Evolutionary conservation across 148 eudicot genomes (phyloP), one percentile per base, ranked within the genome.

Genomic region (Rhododendron griersonianum): DNA sequence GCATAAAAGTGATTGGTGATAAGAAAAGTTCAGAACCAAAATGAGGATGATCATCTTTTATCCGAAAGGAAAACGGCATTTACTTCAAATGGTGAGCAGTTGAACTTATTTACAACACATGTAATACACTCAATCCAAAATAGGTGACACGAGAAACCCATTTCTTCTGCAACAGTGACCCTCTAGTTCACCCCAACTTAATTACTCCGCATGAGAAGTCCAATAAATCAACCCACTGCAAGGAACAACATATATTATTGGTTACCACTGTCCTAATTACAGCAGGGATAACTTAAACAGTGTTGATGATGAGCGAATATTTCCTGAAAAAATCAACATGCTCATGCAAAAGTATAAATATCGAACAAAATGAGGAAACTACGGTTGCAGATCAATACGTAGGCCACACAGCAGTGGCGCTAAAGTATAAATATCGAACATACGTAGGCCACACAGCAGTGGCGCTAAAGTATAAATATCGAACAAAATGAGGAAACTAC

Each of bases 221-320:
- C 98, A 95, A 86, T 93, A 95, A 59, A 94, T 88, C 87, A 95
- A 92, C 86, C 98, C 98, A 77, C 98, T 95, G 93, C 89, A 90
- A 80, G 30, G 73, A 80, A 85, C 45, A 84, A 77, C 6, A 15
- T 18, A 13, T 25, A 4, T 69, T n/a, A 28, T 35, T 15, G 63
- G 48, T 83, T 47, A 78, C 78, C n/a, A 30, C 13, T 16, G 57
- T 11, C 41, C 19, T 23, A 7, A 77, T 44, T 30, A 76, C 35
- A 39, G 57, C 63, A 35, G 33, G 30, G 33, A 45, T 41, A 76
- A 80, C 81, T 61, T 14, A 59, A 44, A 74, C 57, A 59, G 19
- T 9, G 39, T 57, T n/a, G 35, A 81, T 59, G 78, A 85, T 9
- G 47, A 8, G 5, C 21, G 7, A 18, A 79, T 3, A 16, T 11